Evolutionary conservation across 2,329 filamentous ascomycete species (phyloP), one percentile per base, ranked within the genome.

Genomic region (Peltaster fructicola): DNA sequence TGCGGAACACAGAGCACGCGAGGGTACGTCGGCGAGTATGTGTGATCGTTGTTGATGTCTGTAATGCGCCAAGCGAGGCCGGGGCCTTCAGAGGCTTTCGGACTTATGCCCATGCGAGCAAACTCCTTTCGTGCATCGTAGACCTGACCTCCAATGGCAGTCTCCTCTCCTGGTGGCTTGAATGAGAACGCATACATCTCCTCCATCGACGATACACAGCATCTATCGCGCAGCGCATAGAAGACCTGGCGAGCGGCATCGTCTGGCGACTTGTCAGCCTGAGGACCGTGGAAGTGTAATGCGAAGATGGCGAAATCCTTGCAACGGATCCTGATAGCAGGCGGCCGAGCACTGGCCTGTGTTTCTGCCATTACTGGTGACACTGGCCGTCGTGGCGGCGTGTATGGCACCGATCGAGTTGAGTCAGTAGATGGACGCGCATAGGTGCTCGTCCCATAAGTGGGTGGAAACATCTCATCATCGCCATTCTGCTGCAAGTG

Each of bases 301-400:
- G 79, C 84, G 32, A 92, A 72, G 51, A 84, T 92, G 23, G 71
- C 85, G 49, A 98, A 95, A 57, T 98, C 88, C 30, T 85, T 77
- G 47, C 84, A 82, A 26, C 82, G 73, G 33, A 98, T 58, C 25
- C 85, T 75, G 44, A 98, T 81, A 3, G 79, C 78, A 5, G 84
- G 81, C 15, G 71, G 65, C 32, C 81, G 66, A 8, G 35, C 40
- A 29, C 28, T 37, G n/a, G 32, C 35, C n/a, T 21, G 19, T 6
- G 23, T 19, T 15, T 11, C 66, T 30, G 76, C 75, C 8, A 63
- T 59, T 5, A 68, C 62, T 10, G 39, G 42, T 4, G 41, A 40
- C 12, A 20, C 20, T 10, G 38, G 30, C 21, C 41, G 30, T 20
- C 32, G 30, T 6, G 38, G 38, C 6, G 43, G 43, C 5, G 34